These are phyloP conservation scores for Colletotrichum tamarilloi DNA, from an alignment of 2,329 filamentous ascomycete species.

Conservation along the genomic window DNA sequence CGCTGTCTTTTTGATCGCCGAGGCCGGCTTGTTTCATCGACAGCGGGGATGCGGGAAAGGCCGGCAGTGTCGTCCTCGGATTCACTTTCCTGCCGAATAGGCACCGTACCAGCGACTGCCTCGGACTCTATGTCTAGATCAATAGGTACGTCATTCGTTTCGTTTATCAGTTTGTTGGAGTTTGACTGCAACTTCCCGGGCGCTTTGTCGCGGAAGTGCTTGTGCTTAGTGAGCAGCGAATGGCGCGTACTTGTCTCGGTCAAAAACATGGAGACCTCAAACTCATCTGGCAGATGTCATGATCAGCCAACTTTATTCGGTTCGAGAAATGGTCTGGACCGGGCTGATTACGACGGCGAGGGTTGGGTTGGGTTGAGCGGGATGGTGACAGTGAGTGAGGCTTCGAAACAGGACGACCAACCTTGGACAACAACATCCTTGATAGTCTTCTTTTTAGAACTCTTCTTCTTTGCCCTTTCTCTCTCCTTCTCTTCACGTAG, in stretches of 20 bases:
- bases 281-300: slow-evolving; percentile 75
- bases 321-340: neutral
- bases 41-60: slow-evolving; percentile 66
- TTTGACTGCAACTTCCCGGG: slow-evolving; percentile 69
- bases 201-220: slow-evolving; percentile 74
- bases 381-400: slow-evolving; percentile 8
- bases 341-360: slow-evolving; percentile 29
- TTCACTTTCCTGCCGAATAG: slow-evolving; percentile 69
- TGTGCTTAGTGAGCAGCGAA: slow-evolving; percentile 86
- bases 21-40: slow-evolving; percentile 40
- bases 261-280: slow-evolving; percentile 94
- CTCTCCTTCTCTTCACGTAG: slow-evolving; percentile 86
- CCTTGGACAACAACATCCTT: slow-evolving; percentile 90
- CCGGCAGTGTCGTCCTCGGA: slow-evolving; percentile 65
- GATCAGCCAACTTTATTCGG: slow-evolving; percentile 15
- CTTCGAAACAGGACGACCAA: slow-evolving; percentile 50
- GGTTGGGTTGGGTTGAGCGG: slow-evolving; percentile 15
- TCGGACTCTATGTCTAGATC: slow-evolving; percentile 57
- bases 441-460: slow-evolving; percentile 80
- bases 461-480: slow-evolving; percentile 65
- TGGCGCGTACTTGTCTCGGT: slow-evolving; percentile 88
- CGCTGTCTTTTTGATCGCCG: slow-evolving; percentile 40
- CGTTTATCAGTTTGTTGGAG: slow-evolving; percentile 69
- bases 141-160: slow-evolving; percentile 63
- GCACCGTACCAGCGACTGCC: slow-evolving; percentile 45